Evolutionary conservation across 176 grass and related monocot genomes (phyloP).

Genomic region (Leersia perrieri): DNA sequence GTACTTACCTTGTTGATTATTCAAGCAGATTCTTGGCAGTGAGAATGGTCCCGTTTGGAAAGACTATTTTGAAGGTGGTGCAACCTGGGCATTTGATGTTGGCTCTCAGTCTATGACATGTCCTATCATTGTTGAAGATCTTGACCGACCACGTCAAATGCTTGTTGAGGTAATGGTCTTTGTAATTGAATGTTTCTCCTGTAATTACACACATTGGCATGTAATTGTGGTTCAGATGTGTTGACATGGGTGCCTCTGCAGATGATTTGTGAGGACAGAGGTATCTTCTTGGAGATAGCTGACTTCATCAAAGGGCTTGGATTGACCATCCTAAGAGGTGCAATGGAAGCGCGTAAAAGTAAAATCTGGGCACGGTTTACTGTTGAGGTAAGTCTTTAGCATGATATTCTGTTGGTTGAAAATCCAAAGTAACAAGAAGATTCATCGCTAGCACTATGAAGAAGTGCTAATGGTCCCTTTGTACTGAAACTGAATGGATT

Average conservation of each 20-base stretch:
- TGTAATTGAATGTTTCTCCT: not conserved
- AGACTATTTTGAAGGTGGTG: conserved; percentile 79
- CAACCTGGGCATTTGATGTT: conserved; percentile 88
- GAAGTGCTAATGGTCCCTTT: not conserved
- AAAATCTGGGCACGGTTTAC: conserved; percentile 85
- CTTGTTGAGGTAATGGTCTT: conserved; percentile 66
- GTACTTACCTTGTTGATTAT: not conserved
- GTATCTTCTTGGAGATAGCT: conserved; percentile 85
- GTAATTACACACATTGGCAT: not conserved
- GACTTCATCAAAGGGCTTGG: conserved; percentile 77
- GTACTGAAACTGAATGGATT: not conserved
- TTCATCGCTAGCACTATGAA: not conserved
- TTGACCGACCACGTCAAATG: conserved; percentile 74
- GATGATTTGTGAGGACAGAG: conserved; percentile 83
- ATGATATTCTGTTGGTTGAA: not conserved
- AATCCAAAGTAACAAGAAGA: not conserved
- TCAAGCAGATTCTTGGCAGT: conserved; percentile 53
- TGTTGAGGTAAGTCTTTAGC: conserved; percentile 52
- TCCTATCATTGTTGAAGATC: conserved; percentile 82
- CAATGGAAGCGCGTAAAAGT: conserved; percentile 72
- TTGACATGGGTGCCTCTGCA: conserved; percentile 28
- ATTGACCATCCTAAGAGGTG: conserved; percentile 81
- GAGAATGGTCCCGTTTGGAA: conserved; percentile 69
- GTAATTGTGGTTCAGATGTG: conserved; percentile 12
- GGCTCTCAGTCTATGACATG: conserved; percentile 75